phyloP scores from a whole-genome alignment of 805 yeast species.

The Saccharomycodes ludwigii region DNA sequence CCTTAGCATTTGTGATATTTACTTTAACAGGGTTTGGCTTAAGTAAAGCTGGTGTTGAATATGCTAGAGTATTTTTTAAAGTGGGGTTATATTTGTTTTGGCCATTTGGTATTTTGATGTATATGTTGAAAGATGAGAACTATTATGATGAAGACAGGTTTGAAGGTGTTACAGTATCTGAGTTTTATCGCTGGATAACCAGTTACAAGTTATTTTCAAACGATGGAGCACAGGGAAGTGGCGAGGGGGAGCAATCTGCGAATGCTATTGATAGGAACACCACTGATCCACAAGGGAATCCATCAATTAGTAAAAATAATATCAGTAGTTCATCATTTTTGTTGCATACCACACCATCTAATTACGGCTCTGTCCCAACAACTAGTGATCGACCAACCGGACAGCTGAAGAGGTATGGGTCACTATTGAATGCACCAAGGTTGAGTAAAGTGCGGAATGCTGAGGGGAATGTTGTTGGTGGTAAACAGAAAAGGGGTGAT shows the following conservation, averaged over 20 bases:
- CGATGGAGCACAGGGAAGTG: background rate
- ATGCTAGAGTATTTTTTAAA: slow-evolving; percentile 46
- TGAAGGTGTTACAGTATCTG: slow-evolving; percentile 75
- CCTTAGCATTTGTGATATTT: slow-evolving; percentile 32
- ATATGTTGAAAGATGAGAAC: slow-evolving; percentile 63
- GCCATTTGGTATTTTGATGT: slow-evolving; percentile 88
- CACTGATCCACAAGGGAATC: background rate
- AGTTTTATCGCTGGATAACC: slow-evolving; percentile 80
- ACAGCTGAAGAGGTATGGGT: too few relatives aligned
- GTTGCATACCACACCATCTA: background rate
- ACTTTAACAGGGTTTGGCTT: slow-evolving; percentile 33
- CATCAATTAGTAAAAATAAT: background rate
- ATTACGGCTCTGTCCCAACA: background rate
- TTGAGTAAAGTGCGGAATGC: background rate
- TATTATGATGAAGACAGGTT: slow-evolving; percentile 79
- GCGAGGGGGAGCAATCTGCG: background rate
- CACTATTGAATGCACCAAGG: slow-evolving; percentile 6
- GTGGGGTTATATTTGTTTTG: slow-evolving; percentile 60
- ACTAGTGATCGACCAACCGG: too few relatives aligned
- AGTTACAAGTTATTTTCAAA: slow-evolving; percentile 29
- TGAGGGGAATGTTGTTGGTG: background rate
- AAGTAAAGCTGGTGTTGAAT: slow-evolving; percentile 40
- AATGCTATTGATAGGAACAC: too few relatives aligned
- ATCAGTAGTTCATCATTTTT: background rate
- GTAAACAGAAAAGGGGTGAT: too few relatives aligned